Conservation (phyloP, 768 basidiomycete species). For the Gelatoporia subvermispora region DNA sequence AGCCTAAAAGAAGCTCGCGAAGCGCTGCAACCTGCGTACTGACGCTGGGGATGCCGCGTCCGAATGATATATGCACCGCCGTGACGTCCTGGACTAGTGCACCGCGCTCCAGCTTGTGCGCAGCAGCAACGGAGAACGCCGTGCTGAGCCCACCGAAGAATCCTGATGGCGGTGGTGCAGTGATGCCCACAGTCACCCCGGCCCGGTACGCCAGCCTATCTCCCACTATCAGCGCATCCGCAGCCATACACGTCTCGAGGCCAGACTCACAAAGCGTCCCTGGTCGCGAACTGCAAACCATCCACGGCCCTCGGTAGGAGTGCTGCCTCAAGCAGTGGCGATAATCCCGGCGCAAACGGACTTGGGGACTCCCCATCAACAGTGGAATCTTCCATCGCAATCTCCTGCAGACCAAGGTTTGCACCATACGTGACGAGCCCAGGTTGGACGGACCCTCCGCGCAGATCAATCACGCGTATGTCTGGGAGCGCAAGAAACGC, state of each 20-base stretch:
- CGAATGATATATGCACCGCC: constrained; percentile 37
- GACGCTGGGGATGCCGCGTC: constrained; percentile 43
- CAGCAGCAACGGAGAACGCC: constrained; percentile 36
- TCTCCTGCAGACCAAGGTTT: constrained; percentile 59
- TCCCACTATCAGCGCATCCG: not conserved
- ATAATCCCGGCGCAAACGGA: constrained; percentile 35
- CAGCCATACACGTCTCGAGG: not conserved
- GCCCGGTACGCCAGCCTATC: constrained; percentile 41
- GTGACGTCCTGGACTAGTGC: constrained; percentile 39
- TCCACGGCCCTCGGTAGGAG: constrained; percentile 58
- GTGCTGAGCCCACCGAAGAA: constrained; percentile 38
- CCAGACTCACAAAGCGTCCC: constrained; percentile 25
- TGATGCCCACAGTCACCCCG: constrained; percentile 42
- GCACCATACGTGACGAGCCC: constrained; percentile 65
- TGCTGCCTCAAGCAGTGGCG: constrained; percentile 38
- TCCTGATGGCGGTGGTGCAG: constrained; percentile 27
- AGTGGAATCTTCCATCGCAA: constrained; percentile 51
- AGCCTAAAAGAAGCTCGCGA: constrained; percentile 51
- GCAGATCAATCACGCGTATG: constrained; percentile 42
- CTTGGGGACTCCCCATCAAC: constrained; percentile 58
- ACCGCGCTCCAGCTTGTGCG: constrained; percentile 34
- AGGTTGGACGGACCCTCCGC: constrained; percentile 57
- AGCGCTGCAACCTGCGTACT: constrained; percentile 79
- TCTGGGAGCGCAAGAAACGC: constrained; percentile 4
- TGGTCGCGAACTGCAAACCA: constrained; percentile 45